Percentiles rank a stretch among this genome's conserved stretches.
These are phyloP conservation scores for Solanum pennellii DNA, from an alignment of 257 asterid genomes.

Conservation along the genomic window DNA sequence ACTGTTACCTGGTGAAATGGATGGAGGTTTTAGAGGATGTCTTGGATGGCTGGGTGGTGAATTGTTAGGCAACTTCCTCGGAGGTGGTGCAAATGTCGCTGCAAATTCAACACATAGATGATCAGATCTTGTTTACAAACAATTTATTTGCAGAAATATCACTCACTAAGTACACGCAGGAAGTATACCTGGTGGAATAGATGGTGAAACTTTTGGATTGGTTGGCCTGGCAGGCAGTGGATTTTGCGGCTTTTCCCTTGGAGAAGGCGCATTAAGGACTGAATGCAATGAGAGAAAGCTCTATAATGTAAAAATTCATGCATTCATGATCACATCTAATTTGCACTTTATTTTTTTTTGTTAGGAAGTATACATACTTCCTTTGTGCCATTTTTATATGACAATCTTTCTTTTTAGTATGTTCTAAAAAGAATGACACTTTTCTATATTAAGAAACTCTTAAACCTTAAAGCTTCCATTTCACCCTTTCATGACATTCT, in stretches of 20 bases:
- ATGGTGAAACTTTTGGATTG: constrained; percentile 1
- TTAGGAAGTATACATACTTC: background rate
- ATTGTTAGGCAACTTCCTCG: constrained; percentile 24
- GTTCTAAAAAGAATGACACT: background rate
- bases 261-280: background rate
- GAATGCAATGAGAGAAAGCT: background rate
- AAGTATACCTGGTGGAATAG: constrained; percentile 1
- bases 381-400: background rate
- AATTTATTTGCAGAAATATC: background rate
- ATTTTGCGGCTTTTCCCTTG: background rate
- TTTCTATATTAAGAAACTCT: background rate
- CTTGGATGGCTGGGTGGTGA: constrained; percentile 23
- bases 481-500: background rate
- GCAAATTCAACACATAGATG: background rate
- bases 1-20: constrained; percentile 56
- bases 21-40: constrained; percentile 31
- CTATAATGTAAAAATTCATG: background rate
- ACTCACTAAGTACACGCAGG: background rate
- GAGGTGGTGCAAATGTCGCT: constrained; percentile 22
- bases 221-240: background rate
- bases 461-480: background rate
- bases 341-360: background rate
- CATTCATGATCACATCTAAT: background rate
- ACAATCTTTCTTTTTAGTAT: background rate
- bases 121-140: background rate